phyloP scores from a whole-genome alignment of 306 rosid genomes.

The Prinsepia uniflora region DNA sequence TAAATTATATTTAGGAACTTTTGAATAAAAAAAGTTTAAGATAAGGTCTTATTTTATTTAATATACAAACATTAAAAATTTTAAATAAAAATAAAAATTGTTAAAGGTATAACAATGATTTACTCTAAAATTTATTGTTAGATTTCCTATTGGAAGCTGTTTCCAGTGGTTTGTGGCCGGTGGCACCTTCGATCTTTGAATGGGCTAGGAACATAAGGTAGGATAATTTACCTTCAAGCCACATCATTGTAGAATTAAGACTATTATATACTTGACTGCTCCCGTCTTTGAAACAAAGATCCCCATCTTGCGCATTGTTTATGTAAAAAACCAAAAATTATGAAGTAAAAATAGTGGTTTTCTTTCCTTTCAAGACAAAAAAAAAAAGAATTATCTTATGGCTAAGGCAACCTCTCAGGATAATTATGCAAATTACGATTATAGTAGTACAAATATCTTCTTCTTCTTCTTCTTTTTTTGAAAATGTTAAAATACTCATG shows the following conservation, averaged over 20 bases:
- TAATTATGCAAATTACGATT: neutral
- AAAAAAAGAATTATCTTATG: neutral
- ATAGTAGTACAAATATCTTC: neutral
- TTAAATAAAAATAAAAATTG: too few relatives aligned
- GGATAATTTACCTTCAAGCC: neutral
- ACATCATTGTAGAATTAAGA: neutral
- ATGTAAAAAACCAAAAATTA: neutral
- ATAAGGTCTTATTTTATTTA: too few relatives aligned
- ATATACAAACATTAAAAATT: too few relatives aligned
- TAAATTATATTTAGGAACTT: too few relatives aligned
- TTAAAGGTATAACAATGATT: too few relatives aligned
- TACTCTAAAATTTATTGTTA: too few relatives aligned
- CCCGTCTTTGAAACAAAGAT: too few relatives aligned
- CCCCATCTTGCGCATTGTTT: too few relatives aligned
- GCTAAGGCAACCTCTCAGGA: neutral
- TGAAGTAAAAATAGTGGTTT: neutral
- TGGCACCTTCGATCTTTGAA: slow-evolving; percentile 14
- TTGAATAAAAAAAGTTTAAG: too few relatives aligned
- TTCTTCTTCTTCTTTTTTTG: neutral
- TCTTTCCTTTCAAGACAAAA: neutral
- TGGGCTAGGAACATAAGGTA: neutral
- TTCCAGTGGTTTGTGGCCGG: neutral
- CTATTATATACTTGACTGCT: neutral
- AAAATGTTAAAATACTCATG: too few relatives aligned
- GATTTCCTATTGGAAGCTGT: slow-evolving; percentile 6